Evolutionary conservation across 345 rosid species (phyloP), one percentile per base, ranked within the genome.

Genomic region (Brassica carinata): DNA sequence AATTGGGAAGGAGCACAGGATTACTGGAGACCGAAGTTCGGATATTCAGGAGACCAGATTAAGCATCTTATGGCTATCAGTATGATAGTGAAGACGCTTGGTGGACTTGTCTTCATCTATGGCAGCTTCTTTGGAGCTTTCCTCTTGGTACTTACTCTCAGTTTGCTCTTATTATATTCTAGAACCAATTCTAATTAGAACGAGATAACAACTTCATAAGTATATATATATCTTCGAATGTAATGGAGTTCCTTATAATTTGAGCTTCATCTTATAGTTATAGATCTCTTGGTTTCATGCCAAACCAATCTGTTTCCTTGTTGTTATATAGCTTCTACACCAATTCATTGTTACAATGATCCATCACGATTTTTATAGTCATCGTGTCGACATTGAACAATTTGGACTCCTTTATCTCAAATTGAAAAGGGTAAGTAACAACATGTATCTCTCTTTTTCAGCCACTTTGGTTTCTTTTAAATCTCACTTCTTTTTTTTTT

Each of bases 51-150:
- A 64, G 73, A 81, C 3, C 81, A 76, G 58, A 66, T 76, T 72
- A 81, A 81, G 73, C 73, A 76, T 71, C 69, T 81, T n/a, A 59
- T 81, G 69, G 7, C 45, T 14, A 43, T 81, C 65, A 45, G 77
- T 81, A 30, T 81, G 30, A n/a, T 76, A 34, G 73, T 76, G 69
- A 81, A n/a, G 14, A 76, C 61, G 1, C 65, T 81, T 76, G 84
- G 84, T n/a, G 84, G 84, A 40, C 64, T 81, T 23, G 66, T 76
- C 45, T 81, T 81, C 74, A 67, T 81, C 43, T 71, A 81, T 72
- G 84, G 84, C 57, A 81, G 84, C 74, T 81, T 76, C 74, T 81
- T 72, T 72, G 84, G 84, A 30, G 84, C 84, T 31, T 76, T 76
- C 59, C 74, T 81, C 26, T 76, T 81, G 84, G 84, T 81, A 81